Evolutionary conservation across 2,329 filamentous ascomycete genomes (phyloP).

Genomic region (Apiospora hydei): DNA sequence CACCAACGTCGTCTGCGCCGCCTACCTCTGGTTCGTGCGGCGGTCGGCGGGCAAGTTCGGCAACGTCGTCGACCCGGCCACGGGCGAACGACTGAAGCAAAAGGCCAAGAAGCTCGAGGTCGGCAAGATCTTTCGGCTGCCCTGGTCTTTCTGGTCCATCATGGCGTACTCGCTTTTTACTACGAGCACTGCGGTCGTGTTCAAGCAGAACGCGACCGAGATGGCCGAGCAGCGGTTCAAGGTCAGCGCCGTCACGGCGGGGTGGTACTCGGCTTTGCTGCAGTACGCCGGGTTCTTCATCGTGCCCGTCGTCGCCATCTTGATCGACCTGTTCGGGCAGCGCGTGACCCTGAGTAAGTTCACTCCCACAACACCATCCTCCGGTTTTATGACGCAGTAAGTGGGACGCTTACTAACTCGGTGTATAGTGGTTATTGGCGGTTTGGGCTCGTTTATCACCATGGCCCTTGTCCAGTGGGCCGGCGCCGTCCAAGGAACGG

Average conservation of each 20-base stretch:
- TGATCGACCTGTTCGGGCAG: constrained; percentile 63
- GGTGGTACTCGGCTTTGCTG: constrained; percentile 65
- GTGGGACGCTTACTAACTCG: background rate
- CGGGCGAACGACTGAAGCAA: constrained; percentile 64
- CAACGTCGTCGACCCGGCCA: constrained; percentile 59
- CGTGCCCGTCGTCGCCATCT: constrained; percentile 61
- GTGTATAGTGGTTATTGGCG: constrained; percentile 49
- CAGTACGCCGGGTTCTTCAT: constrained; percentile 66
- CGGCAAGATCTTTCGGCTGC: constrained; percentile 61
- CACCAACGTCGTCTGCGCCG: constrained; percentile 60
- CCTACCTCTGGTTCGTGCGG: constrained; percentile 63
- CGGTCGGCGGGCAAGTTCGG: constrained; percentile 56
- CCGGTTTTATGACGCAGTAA: too few species aligned
- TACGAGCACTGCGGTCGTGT: constrained; percentile 62
- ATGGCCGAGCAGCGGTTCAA: constrained; percentile 66
- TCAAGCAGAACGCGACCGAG: constrained; percentile 65
- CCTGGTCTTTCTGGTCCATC: constrained; percentile 67
- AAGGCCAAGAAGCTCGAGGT: constrained; percentile 65
- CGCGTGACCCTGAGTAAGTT: constrained; percentile 53
- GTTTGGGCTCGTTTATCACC: constrained; percentile 57
- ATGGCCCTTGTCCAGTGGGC: constrained; percentile 64
- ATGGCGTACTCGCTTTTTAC: constrained; percentile 64
- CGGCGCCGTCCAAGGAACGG: constrained; percentile 56
- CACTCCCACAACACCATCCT: too few species aligned
- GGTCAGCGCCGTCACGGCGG: constrained; percentile 60